phyloP scores from a whole-genome alignment of 225 moss, liverwort and hornwort species.

The Straminergon stramineum region DNA sequence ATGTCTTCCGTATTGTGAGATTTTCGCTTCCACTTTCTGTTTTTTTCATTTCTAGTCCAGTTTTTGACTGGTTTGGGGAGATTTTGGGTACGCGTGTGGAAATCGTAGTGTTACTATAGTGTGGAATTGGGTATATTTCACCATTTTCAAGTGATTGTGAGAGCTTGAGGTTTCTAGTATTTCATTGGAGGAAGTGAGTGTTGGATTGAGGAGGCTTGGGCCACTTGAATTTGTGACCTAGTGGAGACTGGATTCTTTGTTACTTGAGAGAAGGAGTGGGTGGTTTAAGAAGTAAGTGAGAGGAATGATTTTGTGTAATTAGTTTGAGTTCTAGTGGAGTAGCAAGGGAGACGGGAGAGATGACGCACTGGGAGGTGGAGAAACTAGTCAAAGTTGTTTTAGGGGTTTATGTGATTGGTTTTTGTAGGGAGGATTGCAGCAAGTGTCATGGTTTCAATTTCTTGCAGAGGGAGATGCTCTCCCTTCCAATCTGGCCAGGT shows the following conservation, averaged over 20 bases:
- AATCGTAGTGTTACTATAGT: neutral
- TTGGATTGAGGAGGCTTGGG: neutral
- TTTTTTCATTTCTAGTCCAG: neutral
- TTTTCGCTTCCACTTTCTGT: neutral
- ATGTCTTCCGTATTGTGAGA: conserved; percentile 93
- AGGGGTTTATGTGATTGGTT: neutral
- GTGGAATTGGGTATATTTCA: neutral
- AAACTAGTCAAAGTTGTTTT: neutral
- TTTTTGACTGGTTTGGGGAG: neutral
- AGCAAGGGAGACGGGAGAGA: neutral
- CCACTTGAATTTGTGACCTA: neutral
- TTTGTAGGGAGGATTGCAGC: conserved; percentile 87
- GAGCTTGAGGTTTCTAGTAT: neutral
- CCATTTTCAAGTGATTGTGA: neutral
- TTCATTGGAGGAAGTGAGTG: neutral
- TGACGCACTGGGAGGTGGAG: neutral
- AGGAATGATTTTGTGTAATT: neutral
- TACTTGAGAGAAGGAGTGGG: neutral
- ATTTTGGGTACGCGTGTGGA: neutral
- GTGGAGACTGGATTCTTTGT: neutral
- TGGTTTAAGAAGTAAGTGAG: neutral
- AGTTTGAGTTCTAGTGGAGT: neutral
- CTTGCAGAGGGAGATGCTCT: conserved; percentile 58
- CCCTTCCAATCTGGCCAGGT: conserved; percentile 29
- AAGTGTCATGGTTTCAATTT: conserved; percentile 97